These are phyloP conservation scores for Heritiera littoralis DNA, from an alignment of 345 rosid species.

Conservation along the genomic window DNA sequence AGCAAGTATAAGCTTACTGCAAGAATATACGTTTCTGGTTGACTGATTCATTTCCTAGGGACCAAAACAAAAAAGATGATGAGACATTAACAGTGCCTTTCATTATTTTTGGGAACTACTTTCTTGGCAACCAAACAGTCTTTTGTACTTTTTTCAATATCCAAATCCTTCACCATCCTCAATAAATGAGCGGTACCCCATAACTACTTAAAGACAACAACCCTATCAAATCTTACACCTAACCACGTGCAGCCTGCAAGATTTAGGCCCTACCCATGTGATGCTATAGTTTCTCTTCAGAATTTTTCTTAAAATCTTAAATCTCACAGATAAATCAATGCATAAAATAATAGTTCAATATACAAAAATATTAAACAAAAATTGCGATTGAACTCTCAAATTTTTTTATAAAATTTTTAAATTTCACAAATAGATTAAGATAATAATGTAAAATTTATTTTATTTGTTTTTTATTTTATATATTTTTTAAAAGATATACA, in stretches of 20 bases:
- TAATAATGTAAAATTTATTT: no score
- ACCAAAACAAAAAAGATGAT: not conserved
- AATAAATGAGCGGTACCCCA: not conserved
- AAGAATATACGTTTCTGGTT: not conserved
- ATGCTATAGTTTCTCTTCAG: no score
- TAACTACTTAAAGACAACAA: not conserved
- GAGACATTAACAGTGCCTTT: not conserved
- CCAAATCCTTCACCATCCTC: not conserved
- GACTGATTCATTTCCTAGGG: not conserved
- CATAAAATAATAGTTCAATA: no score
- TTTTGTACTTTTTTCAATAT: not conserved
- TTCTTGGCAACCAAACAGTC: not conserved
- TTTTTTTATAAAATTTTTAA: no score
- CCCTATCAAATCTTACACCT: not conserved
- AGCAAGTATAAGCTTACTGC: no score
- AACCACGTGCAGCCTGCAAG: constrained; percentile 12
- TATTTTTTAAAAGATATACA: no score
- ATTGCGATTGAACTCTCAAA: no score
- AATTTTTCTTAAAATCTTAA: no score
- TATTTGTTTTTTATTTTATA: no score
- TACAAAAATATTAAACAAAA: no score
- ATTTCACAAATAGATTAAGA: no score
- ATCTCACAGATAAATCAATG: not conserved
- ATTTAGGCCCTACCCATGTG: constrained; percentile 17
- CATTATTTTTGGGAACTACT: not conserved